These are phyloP conservation scores for Mycena amicta DNA, from an alignment of 768 basidiomycete species.

Conservation along the genomic window DNA sequence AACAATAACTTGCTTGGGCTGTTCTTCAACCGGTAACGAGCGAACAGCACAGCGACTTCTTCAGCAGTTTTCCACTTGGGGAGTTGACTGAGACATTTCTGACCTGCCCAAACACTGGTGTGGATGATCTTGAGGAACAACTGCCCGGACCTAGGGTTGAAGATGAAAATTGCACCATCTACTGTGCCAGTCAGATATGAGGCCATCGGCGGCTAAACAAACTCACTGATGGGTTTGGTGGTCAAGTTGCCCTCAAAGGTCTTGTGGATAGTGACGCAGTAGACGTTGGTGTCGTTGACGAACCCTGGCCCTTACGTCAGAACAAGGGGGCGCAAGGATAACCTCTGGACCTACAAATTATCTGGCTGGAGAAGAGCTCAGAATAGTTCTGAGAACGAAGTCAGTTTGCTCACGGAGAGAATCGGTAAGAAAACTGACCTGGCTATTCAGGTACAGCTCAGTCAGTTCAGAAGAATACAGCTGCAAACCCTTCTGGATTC, in stretches of 20 bases:
- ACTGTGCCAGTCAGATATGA: too few relatives aligned
- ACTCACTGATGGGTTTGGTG: constrained; percentile 93
- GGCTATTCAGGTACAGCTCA: constrained; percentile 98
- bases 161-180: constrained; percentile 98
- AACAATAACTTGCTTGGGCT: constrained; percentile 99
- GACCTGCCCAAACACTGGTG: constrained; percentile 99
- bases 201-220: neutral
- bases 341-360: constrained; percentile 86
- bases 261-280: constrained; percentile 98
- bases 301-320: constrained; percentile 65
- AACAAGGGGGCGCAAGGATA: neutral
- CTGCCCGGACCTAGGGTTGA: constrained; percentile 98
- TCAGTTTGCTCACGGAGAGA: constrained; percentile 4
- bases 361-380: constrained; percentile 96
- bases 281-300: constrained; percentile 99
- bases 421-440: constrained; percentile 41
- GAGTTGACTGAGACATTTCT: constrained; percentile 98
- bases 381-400: constrained; percentile 71
- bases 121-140: constrained; percentile 99
- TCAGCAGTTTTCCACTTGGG: constrained; percentile 99
- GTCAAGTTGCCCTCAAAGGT: constrained; percentile 99
- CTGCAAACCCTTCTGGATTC: constrained; percentile 97
- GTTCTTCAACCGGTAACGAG: constrained; percentile 98
- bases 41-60: constrained; percentile 98
- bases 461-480: constrained; percentile 99